Evolutionary conservation across 1,284 basidiomycete genomes (phyloP).

Genomic region (Marasmius oreades): DNA sequence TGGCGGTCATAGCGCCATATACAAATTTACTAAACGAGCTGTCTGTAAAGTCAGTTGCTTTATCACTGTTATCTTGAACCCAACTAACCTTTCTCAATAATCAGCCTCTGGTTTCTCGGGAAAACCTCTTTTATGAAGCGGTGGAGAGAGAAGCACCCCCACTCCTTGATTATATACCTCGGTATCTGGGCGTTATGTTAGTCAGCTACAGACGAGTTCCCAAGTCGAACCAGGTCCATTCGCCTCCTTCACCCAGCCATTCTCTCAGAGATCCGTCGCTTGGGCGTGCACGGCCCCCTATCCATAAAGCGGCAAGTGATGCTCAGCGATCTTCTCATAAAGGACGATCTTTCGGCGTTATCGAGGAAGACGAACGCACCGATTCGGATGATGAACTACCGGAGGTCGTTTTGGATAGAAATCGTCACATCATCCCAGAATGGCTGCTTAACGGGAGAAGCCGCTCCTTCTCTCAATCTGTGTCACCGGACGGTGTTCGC

Average conservation of each 20-base stretch:
- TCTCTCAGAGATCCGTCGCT: constrained; percentile 11
- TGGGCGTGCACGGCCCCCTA: constrained; percentile 19
- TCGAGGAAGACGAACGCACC: constrained; percentile 30
- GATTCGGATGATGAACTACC: constrained; percentile 74
- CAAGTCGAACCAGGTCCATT: constrained; percentile 32
- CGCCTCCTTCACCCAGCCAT: constrained; percentile 25
- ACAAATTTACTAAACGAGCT: constrained; percentile 96
- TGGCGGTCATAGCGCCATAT: constrained; percentile 95
- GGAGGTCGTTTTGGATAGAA: constrained; percentile 88
- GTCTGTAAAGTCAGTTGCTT: constrained; percentile 85
- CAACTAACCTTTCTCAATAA: constrained; percentile 13
- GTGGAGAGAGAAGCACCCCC: constrained; percentile 92
- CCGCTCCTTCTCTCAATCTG: constrained; percentile 52
- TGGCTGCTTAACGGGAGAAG: constrained; percentile 75
- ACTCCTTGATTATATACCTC: constrained; percentile 89
- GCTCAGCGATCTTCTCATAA: not conserved
- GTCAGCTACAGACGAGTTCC: constrained; percentile 88
- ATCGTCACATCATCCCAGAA: constrained; percentile 93
- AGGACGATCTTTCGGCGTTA: not conserved
- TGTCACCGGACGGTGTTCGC: constrained; percentile 6
- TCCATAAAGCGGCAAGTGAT: constrained; percentile 38
- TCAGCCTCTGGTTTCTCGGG: constrained; percentile 91
- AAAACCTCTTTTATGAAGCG: constrained; percentile 98
- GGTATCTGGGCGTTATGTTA: constrained; percentile 97
- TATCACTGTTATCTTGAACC: constrained; percentile 19